Base-by-base conservation (phyloP, 2,329 filamentous ascomycete species). In the Ascosphaera acerosa region DNA sequence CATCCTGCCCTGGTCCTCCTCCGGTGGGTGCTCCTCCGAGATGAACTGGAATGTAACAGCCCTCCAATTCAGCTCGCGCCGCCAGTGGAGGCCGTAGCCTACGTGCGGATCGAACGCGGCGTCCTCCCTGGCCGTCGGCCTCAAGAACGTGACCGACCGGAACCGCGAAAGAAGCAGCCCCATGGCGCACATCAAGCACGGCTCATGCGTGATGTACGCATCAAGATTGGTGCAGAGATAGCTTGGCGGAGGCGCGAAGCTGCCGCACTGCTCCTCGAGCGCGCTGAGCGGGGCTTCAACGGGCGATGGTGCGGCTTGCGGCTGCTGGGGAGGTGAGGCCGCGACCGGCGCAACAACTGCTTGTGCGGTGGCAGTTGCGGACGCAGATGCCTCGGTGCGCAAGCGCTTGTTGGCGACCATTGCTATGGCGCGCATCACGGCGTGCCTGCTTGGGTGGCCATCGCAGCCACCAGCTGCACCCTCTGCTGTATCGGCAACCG, bases 181-280 rank as follows among this genome's bases (percentile, higher is more conserved):
- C 87, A 94, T 94, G 20, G 76, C 80, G 53, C 87, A 97, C 66
- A 90, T 89, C 36, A 90, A 66, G 48, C 87, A 97, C 4, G 87
- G 87, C 53, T 97, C 87, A 46, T 94, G 82, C 2, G 82, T 91
- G 36, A 89, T 61, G 54, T 92, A 94, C 34, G 97, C 66, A 51
- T 94, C 84, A 18, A 97, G 64, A 33, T 80, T 77, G 40, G 90
- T 80, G 53, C 84, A 94, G 14, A 97, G 68, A 49, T 97, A 97
- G 32, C 84, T 54, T 6, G 77, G 73, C 18, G 57, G 53, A 44
- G 76, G 72, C 42, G 68, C 64, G 44, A 78, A 76, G 29, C 66
- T 42, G 65, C 70, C 37, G 43, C 54, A 46, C 37, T 51, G 43
- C 19, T 40, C 40, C 40, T 50, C 45, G 4, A 52, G 36, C 1